Base-by-base conservation (phyloP, 192 early-diverging fungal species). In the Backusella psychrophila region DNA sequence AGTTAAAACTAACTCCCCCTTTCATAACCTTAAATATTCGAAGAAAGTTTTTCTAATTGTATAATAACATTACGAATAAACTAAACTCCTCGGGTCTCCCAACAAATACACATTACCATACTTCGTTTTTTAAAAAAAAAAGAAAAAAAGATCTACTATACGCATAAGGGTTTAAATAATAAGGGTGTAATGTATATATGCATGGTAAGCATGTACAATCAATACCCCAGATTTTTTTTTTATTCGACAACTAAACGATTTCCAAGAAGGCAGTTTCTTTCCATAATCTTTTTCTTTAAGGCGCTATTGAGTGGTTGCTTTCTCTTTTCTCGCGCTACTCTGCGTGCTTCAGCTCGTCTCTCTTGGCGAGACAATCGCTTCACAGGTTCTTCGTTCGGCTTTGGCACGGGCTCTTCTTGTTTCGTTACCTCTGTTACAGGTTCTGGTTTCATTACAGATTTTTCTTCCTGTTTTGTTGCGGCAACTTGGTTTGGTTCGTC, bases 321-420 rank as follows among this genome's bases (percentile, higher is more conserved):
- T 33, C 70, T 70, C 26, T 70, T 63, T 19, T 70, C 75, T 26
- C 69, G 69, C 8, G 33, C 42, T 4, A 52, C 46, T 15, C 59
- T 67, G 6, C 75, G 75, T 12, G 34, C 75, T 15, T 59, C 49
- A 3, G 44, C 31, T 42, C 75, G 65, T 19, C 35, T 66, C 65
- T 76, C 75, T 39, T 76, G 75, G 19, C 75, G 46, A n/a, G 75
- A 76, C 15, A 74, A 31, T 38, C 19, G 31, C 35, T 74, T 74
- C 21, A 31, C 72, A 33, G 36, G 3, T 31, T n/a, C 21, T 31
- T 29, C 70, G 4, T 26, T 7, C 19, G 69, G 34, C 12, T 26
- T 29, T 23, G 41, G 19, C 5, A n/a, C 46, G 19, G 19, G 38
- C 38, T 39, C 38, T 49, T 49, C 46, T 49, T 49, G 46, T 49